Percentiles rank a stretch among this genome's conserved stretches.
These are phyloP conservation scores for Dothideomycetes sp. DNA, from an alignment of 2,329 filamentous ascomycete species.

Conservation along the genomic window DNA sequence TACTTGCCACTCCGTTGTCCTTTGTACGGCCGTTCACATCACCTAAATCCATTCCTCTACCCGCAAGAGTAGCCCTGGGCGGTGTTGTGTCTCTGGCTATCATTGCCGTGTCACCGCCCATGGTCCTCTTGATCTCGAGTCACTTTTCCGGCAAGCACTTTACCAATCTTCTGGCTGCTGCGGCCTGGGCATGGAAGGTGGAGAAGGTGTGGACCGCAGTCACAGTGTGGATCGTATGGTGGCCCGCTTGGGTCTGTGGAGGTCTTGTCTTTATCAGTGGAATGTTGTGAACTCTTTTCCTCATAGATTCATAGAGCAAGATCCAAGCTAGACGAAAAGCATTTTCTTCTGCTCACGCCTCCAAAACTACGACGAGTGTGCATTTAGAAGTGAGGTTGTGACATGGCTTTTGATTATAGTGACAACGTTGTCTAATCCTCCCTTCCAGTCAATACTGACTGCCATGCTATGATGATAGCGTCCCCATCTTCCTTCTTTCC, in stretches of 20 bases:
- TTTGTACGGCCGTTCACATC: slow-evolving; percentile 44
- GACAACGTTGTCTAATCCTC: too few relatives aligned
- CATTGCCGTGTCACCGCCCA: slow-evolving; percentile 8
- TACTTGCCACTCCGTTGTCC: slow-evolving; percentile 67
- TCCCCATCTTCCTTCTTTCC: background rate
- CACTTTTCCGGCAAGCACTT: slow-evolving; percentile 6
- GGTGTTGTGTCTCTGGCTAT: slow-evolving; percentile 5
- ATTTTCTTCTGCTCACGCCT: too few relatives aligned
- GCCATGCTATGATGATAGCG: too few relatives aligned
- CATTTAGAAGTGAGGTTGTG: too few relatives aligned
- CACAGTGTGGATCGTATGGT: slow-evolving; percentile 11
- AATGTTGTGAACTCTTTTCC: background rate
- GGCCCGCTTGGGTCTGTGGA: slow-evolving; percentile 12
- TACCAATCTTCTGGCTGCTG: slow-evolving; percentile 8
- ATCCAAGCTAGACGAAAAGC: background rate
- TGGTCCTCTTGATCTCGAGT: slow-evolving; percentile 7
- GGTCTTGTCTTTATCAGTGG: slow-evolving; percentile 9
- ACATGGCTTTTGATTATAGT: too few relatives aligned
- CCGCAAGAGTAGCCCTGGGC: background rate
- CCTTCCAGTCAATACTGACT: too few relatives aligned
- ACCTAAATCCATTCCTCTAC: slow-evolving; percentile 1
- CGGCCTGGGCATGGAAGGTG: slow-evolving; percentile 11
- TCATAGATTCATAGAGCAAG: background rate
- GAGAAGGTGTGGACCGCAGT: slow-evolving; percentile 11
- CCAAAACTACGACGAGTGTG: too few relatives aligned